These are phyloP conservation scores for Stemphylium beticola DNA, from an alignment of 2,329 filamentous ascomycete species.

Conservation along the genomic window DNA sequence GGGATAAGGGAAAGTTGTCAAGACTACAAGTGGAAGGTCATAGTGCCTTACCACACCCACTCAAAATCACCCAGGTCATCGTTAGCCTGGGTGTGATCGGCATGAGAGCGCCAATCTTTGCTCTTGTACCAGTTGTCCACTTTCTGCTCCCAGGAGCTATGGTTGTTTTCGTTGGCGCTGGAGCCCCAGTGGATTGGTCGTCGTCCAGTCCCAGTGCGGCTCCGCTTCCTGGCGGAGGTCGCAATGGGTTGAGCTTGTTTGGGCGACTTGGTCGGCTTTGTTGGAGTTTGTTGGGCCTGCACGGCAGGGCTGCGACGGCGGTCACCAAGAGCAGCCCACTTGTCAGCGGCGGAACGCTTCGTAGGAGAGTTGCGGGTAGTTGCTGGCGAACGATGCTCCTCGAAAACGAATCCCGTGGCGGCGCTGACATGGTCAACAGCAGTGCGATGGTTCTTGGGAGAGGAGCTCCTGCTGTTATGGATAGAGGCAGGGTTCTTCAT, in stretches of 20 bases:
- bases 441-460: slow-evolving; percentile 47
- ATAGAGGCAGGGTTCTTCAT: slow-evolving; percentile 60
- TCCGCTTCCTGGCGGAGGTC: slow-evolving; percentile 48
- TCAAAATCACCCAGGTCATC: slow-evolving; percentile 82
- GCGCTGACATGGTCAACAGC: slow-evolving; percentile 70
- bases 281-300: slow-evolving; percentile 52
- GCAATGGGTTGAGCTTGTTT: slow-evolving; percentile 44
- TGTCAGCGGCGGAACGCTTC: slow-evolving; percentile 73
- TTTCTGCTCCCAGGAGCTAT: slow-evolving; percentile 44
- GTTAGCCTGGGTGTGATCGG: slow-evolving; percentile 42
- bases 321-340: slow-evolving; percentile 88
- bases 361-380: slow-evolving; percentile 65
- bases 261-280: slow-evolving; percentile 49
- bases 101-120: slow-evolving; percentile 58
- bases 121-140: slow-evolving; percentile 53
- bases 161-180: slow-evolving; percentile 42
- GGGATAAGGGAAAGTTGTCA: slow-evolving; percentile 48
- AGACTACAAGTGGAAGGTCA: slow-evolving; percentile 63
- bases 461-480: slow-evolving; percentile 56
- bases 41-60: slow-evolving; percentile 91
- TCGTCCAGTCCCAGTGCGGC: slow-evolving; percentile 48
- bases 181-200: slow-evolving; percentile 46
- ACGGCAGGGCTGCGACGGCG: slow-evolving; percentile 71
- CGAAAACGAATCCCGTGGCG: slow-evolving; percentile 75
- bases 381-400: slow-evolving; percentile 60